Evolutionary conservation across 1,139 yeast species (phyloP).

Genomic region (Hyphopichia khmerensis): DNA sequence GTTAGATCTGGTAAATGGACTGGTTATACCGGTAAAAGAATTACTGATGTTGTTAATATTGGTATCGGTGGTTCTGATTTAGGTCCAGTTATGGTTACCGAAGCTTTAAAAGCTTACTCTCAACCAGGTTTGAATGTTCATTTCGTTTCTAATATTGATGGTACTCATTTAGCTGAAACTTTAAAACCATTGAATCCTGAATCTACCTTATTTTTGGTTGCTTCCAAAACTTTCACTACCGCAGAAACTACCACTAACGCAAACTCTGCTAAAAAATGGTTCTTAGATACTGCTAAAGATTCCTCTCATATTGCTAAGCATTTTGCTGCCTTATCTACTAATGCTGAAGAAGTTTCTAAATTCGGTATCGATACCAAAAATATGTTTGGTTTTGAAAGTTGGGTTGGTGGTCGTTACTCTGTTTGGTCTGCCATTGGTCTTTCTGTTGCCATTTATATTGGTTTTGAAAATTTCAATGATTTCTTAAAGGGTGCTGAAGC

Average conservation of each 20-base stretch:
- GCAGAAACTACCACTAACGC: constrained; percentile 98
- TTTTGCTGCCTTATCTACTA: constrained; percentile 94
- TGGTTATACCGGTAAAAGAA: constrained; percentile 93
- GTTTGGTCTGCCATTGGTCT: constrained; percentile 99
- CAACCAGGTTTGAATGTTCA: constrained; percentile 75
- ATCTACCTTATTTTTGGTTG: constrained; percentile 90
- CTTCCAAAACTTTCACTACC: constrained; percentile 98
- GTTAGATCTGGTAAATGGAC: constrained; percentile 94
- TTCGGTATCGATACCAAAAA: constrained; percentile 96
- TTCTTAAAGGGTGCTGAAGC: constrained; percentile 98
- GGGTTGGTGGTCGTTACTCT: constrained; percentile 99
- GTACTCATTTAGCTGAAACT: constrained; percentile 94
- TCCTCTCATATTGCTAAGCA: constrained; percentile 84
- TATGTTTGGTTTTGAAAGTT: constrained; percentile 97
- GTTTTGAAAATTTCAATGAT: constrained; percentile 86
- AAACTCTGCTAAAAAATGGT: constrained; percentile 92
- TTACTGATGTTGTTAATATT: constrained; percentile 92
- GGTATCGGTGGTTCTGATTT: constrained; percentile 99
- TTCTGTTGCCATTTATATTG: constrained; percentile 91
- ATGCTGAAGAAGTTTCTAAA: constrained; percentile 84
- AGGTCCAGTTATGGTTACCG: constrained; percentile 99
- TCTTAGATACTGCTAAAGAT: constrained; percentile 70
- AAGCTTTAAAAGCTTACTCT: constrained; percentile 89
- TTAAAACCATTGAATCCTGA: constrained; percentile 78
- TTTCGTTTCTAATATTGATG: constrained; percentile 97